Percentiles rank a stretch among this genome's conserved stretches.
phyloP scores from a whole-genome alignment of 2,329 filamentous ascomycete species.

The Ustulina deusta region DNA sequence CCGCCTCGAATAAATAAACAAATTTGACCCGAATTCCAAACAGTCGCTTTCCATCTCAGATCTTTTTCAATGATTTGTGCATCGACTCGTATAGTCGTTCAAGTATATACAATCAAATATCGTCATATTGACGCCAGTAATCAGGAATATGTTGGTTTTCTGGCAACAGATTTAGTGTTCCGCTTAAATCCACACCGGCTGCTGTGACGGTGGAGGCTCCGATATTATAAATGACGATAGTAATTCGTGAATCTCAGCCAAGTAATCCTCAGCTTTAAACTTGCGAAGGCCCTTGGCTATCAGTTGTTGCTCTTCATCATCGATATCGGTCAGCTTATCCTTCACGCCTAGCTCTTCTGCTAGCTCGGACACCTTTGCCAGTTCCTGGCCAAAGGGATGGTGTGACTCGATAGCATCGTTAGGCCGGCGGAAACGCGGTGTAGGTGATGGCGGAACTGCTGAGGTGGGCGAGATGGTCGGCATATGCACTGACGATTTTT shows the following conservation, averaged over 20 bases:
- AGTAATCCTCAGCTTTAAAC: conserved; percentile 84
- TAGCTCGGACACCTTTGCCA: conserved; percentile 92
- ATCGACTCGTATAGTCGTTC: conserved; percentile 40
- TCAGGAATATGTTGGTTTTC: conserved; percentile 26
- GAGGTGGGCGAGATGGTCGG: conserved; percentile 50
- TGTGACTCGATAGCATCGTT: conserved; percentile 48
- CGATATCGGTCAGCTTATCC: conserved; percentile 69
- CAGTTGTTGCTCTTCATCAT: conserved; percentile 81
- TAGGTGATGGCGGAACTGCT: conserved; percentile 50
- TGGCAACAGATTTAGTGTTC: background rate
- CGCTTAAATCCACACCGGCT: conserved; percentile 63
- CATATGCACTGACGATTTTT: conserved; percentile 45
- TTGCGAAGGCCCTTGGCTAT: conserved; percentile 75
- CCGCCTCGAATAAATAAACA: conserved; percentile 16
- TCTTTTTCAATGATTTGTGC: conserved; percentile 35
- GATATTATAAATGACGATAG: conserved; percentile 69
- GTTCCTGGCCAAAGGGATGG: conserved; percentile 85
- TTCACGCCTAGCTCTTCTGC: conserved; percentile 85
- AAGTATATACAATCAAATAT: conserved; percentile 53
- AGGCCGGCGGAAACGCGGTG: conserved; percentile 46
- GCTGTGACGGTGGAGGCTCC: conserved; percentile 49
- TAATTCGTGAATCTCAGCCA: conserved; percentile 80
- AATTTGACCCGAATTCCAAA: conserved; percentile 31
- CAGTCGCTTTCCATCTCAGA: conserved; percentile 22
- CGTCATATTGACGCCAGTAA: conserved; percentile 38